phyloP scores from a whole-genome alignment of 176 grass and related monocot species.

The Raddia distichophylla region DNA sequence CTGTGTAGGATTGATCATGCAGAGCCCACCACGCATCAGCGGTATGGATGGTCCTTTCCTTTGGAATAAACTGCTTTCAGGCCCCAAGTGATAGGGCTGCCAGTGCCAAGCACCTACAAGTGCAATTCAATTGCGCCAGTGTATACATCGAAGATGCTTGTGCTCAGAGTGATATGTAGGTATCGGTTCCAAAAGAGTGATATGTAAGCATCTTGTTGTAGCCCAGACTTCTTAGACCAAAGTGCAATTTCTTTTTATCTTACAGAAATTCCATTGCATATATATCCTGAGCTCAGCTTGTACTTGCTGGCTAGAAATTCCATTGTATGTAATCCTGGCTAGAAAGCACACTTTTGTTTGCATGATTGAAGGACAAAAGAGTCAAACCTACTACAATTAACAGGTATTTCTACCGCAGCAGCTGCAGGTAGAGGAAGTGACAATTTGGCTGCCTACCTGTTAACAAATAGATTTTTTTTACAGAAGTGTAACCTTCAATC shows the following conservation, averaged over 20 bases:
- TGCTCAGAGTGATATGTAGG: neutral
- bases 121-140: conserved; percentile 1
- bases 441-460: too few species aligned
- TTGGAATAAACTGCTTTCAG: conserved; percentile 60
- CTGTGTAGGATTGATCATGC: conserved; percentile 75
- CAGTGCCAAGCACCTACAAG: neutral
- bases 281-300: neutral
- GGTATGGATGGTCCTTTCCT: conserved; percentile 58
- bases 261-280: neutral
- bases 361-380: neutral
- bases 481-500: too few species aligned
- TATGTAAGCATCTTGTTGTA: neutral
- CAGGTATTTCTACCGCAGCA: too few species aligned
- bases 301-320: neutral
- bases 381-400: too few species aligned
- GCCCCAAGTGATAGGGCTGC: conserved; percentile 49
- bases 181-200: neutral
- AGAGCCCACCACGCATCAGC: conserved; percentile 56
- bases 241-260: neutral
- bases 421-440: too few species aligned
- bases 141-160: conserved; percentile 17
- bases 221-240: neutral
- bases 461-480: too few species aligned
- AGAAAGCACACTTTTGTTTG: neutral
- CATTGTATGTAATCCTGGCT: neutral